Conservation (phyloP, 352 stramenopile genomes). For the Phytophthora melonis region DNA sequence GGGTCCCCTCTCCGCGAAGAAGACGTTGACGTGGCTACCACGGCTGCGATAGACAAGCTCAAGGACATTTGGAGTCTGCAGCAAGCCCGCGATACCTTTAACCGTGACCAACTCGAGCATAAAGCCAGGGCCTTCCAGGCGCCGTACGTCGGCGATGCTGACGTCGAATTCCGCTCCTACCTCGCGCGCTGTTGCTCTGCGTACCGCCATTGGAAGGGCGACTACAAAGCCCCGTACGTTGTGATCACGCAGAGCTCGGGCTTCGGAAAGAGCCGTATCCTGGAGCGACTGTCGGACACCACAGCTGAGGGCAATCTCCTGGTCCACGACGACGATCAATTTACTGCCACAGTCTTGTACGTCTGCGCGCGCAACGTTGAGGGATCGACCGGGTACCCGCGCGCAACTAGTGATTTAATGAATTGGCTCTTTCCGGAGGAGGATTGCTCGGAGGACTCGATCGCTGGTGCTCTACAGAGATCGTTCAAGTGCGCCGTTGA, state of each 20-base stretch:
- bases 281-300: background rate
- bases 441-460: too few species aligned
- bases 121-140: background rate
- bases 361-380: too few species aligned
- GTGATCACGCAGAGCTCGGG: slow-evolving; percentile 9
- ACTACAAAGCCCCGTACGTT: background rate
- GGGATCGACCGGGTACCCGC: too few species aligned
- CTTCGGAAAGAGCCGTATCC: slow-evolving; percentile 15
- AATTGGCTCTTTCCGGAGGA: background rate
- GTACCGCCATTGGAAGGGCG: background rate
- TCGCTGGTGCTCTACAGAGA: too few species aligned
- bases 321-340: too few species aligned
- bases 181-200: background rate
- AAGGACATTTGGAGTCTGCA: too few species aligned
- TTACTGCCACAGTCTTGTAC: background rate
- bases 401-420: background rate
- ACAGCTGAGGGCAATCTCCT: background rate
- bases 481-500: too few species aligned
- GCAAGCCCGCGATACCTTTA: too few species aligned
- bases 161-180: background rate
- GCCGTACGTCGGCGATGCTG: background rate
- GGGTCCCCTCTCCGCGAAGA: too few species aligned
- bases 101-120: too few species aligned
- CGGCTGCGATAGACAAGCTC: too few species aligned
- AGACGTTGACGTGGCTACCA: too few species aligned